phyloP scores from a whole-genome alignment of 257 asterid genomes.

The Euphrasia confusa region DNA sequence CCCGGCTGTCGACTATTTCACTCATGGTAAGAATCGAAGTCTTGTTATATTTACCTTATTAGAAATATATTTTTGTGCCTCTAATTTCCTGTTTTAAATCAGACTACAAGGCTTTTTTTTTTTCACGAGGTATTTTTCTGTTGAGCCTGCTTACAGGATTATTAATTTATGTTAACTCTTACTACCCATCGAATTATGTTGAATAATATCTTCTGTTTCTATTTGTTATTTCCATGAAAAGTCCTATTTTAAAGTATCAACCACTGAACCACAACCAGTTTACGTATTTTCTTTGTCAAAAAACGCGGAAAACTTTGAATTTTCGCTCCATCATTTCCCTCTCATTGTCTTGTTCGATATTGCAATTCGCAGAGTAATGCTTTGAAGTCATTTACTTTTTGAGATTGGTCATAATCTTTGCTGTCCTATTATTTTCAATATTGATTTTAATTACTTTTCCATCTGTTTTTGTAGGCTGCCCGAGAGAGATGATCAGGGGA shows the following conservation, averaged over 20 bases:
- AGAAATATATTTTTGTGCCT: background rate
- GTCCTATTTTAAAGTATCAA: no score
- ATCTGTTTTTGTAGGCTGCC: conserved; percentile 5
- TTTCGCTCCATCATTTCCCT: background rate
- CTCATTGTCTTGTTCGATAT: background rate
- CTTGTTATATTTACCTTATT: background rate
- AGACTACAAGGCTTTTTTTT: no score
- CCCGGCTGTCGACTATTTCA: conserved; percentile 30
- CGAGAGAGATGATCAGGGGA: conserved; percentile 16
- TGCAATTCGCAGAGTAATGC: background rate
- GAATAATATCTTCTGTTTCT: no score
- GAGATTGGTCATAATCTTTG: background rate
- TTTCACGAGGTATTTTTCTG: no score
- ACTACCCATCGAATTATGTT: no score
- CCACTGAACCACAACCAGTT: no score
- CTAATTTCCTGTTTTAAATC: background rate
- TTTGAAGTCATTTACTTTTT: background rate
- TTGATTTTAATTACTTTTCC: no score
- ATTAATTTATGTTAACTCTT: no score
- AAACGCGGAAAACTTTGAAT: background rate
- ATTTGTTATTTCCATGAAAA: no score
- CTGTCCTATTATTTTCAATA: no score
- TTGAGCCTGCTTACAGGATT: no score
- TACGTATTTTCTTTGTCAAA: background rate
- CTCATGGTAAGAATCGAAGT: conserved; percentile 32